phyloP scores from a whole-genome alignment of 345 rosid genomes.

The Euphorbia tirucalli region DNA sequence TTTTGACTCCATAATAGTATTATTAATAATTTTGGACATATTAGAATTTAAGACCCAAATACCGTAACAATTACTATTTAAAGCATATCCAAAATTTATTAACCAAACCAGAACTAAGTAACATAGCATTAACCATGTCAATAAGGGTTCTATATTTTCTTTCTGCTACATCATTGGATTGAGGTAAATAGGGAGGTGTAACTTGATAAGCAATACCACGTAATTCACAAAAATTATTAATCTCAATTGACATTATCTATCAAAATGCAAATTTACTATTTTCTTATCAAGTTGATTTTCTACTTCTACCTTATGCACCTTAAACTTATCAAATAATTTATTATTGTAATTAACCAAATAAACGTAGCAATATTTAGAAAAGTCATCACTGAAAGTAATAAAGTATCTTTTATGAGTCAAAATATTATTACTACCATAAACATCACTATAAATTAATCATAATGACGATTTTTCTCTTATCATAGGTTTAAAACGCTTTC shows the following conservation, averaged over 20 bases:
- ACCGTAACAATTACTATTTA: too few relatives aligned
- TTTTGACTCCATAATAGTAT: too few relatives aligned
- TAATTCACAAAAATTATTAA: not conserved
- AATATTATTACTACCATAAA: not conserved
- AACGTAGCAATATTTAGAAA: conserved; percentile 1
- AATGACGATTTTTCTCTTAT: not conserved
- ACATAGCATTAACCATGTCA: not conserved
- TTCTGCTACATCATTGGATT: not conserved
- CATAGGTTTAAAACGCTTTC: not conserved
- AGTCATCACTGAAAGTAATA: not conserved
- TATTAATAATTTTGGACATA: too few relatives aligned
- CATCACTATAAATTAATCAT: not conserved
- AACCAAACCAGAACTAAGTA: not conserved
- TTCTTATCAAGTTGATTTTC: not conserved
- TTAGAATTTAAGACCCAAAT: too few relatives aligned
- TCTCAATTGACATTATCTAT: not conserved
- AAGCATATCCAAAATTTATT: not conserved
- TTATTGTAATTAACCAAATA: not conserved
- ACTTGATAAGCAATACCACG: not conserved
- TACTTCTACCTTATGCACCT: not conserved
- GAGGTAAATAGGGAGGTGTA: not conserved
- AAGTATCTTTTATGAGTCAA: not conserved
- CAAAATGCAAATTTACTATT: not conserved
- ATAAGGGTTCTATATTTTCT: not conserved
- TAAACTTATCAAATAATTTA: too few relatives aligned